These are phyloP conservation scores for Penicillium taxi DNA, from an alignment of 495 filamentous ascomycete genomes.

Conservation along the genomic window DNA sequence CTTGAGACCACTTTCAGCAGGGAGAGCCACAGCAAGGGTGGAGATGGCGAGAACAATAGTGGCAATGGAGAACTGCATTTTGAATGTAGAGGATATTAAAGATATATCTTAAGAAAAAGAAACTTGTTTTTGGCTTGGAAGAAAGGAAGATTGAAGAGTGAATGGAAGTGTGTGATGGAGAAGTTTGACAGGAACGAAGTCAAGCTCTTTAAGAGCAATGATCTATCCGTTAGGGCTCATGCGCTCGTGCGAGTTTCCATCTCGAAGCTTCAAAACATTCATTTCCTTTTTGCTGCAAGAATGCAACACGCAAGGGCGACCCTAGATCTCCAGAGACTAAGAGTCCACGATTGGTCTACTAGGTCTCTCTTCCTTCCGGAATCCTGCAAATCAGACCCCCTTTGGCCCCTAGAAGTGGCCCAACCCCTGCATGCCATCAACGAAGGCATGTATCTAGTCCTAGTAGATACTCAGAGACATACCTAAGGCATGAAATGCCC, in stretches of 20 bases:
- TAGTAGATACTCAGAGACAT: no score
- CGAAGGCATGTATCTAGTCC: background rate
- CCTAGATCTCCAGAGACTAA: slow-evolving; percentile 1
- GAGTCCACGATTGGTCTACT: slow-evolving; percentile 12
- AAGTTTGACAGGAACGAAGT: slow-evolving; percentile 1
- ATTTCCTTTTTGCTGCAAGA: slow-evolving; percentile 11
- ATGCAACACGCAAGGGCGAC: slow-evolving; percentile 18
- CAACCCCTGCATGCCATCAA: slow-evolving; percentile 17
- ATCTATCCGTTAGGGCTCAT: slow-evolving; percentile 6
- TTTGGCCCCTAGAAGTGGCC: slow-evolving; percentile 3
- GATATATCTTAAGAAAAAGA: slow-evolving; percentile 16
- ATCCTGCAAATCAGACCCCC: slow-evolving; percentile 13
- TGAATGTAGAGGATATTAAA: slow-evolving; percentile 16
- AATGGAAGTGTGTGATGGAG: slow-evolving; percentile 10
- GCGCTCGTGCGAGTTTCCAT: slow-evolving; percentile 2
- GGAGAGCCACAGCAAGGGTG: slow-evolving; percentile 11
- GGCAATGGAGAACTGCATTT: slow-evolving; percentile 22
- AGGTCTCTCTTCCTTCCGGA: slow-evolving; percentile 1
- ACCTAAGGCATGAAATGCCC: no score
- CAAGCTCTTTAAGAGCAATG: slow-evolving; percentile 19
- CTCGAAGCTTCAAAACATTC: slow-evolving; percentile 11
- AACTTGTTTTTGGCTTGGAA: slow-evolving; percentile 7
- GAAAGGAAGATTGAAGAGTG: slow-evolving; percentile 8
- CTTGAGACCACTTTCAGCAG: slow-evolving; percentile 6
- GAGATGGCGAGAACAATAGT: slow-evolving; percentile 12